Evolutionary conservation across 169 alveolate species (phyloP), one percentile per base, ranked within the genome.

Genomic region (Plasmodium inui): DNA sequence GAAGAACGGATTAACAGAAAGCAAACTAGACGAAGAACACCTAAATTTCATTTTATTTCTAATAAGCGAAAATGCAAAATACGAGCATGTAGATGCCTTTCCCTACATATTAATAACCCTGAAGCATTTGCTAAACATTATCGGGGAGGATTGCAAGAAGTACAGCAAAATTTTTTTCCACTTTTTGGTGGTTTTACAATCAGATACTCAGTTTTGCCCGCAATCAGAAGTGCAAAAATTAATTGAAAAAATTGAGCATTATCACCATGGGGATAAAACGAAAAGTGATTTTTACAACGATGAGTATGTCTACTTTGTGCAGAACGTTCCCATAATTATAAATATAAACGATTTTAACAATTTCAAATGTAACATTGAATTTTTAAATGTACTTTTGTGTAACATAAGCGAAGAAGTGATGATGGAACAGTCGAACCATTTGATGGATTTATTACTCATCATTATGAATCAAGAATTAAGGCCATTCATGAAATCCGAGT

Each of bases 401-500:
- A 86, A 86, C 32, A 86, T 76, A 74, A 86, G 81, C 57, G 72
- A 86, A 22, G 50, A 76, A 50, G 71, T 86, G 6, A 28, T 86
- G 57, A 74, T 74, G 76, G 85, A 86, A 55, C 32, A 86, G 17
- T 86, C 86, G 17, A 53, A 0, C 12, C 37, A 70, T 41, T 53
- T 86, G 80, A 73, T 86, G 67, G 7, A 86, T 7, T 86, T 86
- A 28, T 74, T 86, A 8, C 32, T 26, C 46, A n/a, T 55, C 50
- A 86, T 76, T 50, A 76, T 44, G 19, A 86, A 30, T 28, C 78
- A 86, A 50, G 86, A 86, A 74, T 86, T 86, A 86, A 53, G 67
- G 41, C 85, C 93, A 74, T 86, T 86, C 17, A 86, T 86, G 22
- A 86, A 86, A 76, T 74, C 85, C 4, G 93, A 86, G 55, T 86